phyloP scores from a whole-genome alignment of 208 protist species.

The Trypanosoma vivax region DNA sequence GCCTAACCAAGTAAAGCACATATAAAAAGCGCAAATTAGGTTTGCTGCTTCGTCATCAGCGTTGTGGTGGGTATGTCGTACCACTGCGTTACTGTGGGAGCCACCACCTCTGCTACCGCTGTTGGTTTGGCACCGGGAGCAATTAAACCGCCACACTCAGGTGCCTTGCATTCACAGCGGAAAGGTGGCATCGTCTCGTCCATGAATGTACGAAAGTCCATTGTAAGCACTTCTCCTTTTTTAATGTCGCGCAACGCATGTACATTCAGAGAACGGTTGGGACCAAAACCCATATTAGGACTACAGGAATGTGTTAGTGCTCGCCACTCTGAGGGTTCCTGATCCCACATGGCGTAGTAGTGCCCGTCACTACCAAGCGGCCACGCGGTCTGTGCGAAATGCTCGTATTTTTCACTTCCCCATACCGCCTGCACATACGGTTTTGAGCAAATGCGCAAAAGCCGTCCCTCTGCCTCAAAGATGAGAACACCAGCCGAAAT shows the following conservation, averaged over 20 bases:
- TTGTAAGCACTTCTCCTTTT: constrained; percentile 80
- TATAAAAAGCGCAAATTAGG: too few relatives aligned
- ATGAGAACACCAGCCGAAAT: constrained; percentile 50
- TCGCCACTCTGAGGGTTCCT: constrained; percentile 55
- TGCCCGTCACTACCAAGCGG: constrained; percentile 56
- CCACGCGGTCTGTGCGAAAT: constrained; percentile 75
- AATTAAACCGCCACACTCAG: constrained; percentile 43
- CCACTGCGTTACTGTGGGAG: too few relatives aligned
- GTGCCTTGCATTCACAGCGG: constrained; percentile 50
- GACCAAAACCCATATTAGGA: constrained; percentile 73
- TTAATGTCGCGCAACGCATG: constrained; percentile 62
- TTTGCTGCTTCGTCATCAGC: too few relatives aligned
- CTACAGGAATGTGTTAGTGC: constrained; percentile 79
- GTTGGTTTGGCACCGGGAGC: constrained; percentile 29
- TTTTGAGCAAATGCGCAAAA: constrained; percentile 71
- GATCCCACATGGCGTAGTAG: constrained; percentile 84
- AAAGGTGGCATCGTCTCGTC: constrained; percentile 72
- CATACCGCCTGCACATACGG: constrained; percentile 48
- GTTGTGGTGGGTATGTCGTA: too few relatives aligned
- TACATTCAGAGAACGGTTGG: constrained; percentile 59
- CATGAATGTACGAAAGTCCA: constrained; percentile 86
- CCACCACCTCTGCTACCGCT: too few relatives aligned
- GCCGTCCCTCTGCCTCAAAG: constrained; percentile 58
- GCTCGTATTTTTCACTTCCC: constrained; percentile 32
- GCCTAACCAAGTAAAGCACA: too few relatives aligned